Percentiles rank a stretch among this genome's conserved stretches.
Conservation (phyloP, 441 rosid species). For the Syzygium syzygioides region DNA sequence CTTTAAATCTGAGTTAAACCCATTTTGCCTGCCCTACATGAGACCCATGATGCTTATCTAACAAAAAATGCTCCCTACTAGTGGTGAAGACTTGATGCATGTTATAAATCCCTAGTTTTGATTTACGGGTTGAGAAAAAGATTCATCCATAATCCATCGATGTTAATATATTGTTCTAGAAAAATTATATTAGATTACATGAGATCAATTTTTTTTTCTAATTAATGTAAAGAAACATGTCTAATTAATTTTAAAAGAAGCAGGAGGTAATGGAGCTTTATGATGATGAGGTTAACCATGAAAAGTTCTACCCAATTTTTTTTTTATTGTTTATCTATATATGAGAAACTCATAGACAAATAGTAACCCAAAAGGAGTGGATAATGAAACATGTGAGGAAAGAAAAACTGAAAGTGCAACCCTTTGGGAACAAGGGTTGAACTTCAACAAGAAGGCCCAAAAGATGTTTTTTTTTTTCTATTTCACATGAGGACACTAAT, state of each 20-base stretch:
- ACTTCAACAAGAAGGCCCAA: not conserved
- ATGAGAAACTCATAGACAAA: not conserved
- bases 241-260: not conserved
- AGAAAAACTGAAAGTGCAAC: not conserved
- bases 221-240: not conserved
- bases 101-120: too few relatives aligned
- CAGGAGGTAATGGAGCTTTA: not conserved
- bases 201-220: not conserved
- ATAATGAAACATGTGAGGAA: not conserved
- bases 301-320: not conserved
- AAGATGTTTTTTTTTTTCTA: not conserved
- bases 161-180: not conserved
- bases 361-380: not conserved
- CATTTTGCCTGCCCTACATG: too few relatives aligned
- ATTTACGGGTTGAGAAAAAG: too few relatives aligned
- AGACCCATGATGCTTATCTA: too few relatives aligned
- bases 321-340: not conserved
- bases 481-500: not conserved
- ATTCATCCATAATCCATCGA: not conserved
- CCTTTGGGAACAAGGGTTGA: not conserved
- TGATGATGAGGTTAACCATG: not conserved
- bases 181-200: not conserved
- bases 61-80: too few relatives aligned
- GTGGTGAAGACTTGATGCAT: too few relatives aligned
- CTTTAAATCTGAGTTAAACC: too few relatives aligned